Percentiles rank a stretch among this genome's conserved stretches.
These are phyloP conservation scores for Erysimum pusillum DNA, from an alignment of 441 rosid species.

Conservation along the genomic window DNA sequence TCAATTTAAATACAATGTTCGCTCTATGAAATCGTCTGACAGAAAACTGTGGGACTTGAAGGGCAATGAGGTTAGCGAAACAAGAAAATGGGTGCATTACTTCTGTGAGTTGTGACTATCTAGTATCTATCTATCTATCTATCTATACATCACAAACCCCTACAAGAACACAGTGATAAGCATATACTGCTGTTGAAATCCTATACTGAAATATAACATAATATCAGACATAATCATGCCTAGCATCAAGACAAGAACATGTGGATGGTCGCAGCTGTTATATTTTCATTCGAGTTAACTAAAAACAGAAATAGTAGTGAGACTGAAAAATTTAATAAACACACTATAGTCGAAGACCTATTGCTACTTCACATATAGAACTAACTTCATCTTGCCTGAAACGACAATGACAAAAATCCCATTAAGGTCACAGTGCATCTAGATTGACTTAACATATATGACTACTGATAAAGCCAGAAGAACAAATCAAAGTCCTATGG, in stretches of 20 bases:
- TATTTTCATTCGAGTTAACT: background rate
- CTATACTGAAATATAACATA: background rate
- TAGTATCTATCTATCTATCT: background rate
- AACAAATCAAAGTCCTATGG: background rate
- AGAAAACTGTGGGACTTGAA: background rate
- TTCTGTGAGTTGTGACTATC: background rate
- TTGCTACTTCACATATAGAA: background rate
- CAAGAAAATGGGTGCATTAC: conserved; percentile 1
- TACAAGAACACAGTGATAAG: background rate
- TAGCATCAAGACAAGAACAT: background rate
- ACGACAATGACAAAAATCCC: conserved; percentile 12
- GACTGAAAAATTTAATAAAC: background rate
- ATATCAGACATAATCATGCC: background rate
- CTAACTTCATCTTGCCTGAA: background rate
- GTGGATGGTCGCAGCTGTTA: background rate
- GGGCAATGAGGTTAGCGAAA: background rate
- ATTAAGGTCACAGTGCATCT: conserved; percentile 8
- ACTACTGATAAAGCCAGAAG: conserved; percentile 1
- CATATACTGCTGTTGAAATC: background rate
- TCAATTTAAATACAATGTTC: background rate
- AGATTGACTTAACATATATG: conserved; percentile 4
- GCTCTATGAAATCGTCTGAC: background rate
- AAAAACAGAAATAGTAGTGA: background rate
- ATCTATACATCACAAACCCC: background rate
- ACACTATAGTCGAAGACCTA: background rate